Evolutionary conservation across 495 filamentous ascomycete species (phyloP).

Genomic region (Geopyxis carbonaria): DNA sequence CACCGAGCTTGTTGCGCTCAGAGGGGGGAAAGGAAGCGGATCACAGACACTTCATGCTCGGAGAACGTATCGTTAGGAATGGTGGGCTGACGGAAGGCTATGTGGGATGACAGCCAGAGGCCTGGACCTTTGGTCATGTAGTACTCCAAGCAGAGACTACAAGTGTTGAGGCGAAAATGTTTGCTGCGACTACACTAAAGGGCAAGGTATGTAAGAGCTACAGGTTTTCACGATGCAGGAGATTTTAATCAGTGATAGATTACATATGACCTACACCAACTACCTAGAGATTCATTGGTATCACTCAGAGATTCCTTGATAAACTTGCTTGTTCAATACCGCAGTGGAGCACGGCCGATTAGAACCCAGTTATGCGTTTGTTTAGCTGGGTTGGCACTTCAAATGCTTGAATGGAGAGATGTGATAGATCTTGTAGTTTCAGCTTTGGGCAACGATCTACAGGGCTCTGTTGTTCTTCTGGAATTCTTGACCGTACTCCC

Average conservation of each 20-base stretch:
- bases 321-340: constrained; percentile 56
- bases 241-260: constrained; percentile 37
- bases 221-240: background rate
- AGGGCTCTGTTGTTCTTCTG: constrained; percentile 65
- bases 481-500: constrained; percentile 93
- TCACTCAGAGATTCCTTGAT: constrained; percentile 69
- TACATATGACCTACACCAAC: constrained; percentile 68
- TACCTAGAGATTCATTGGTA: constrained; percentile 55
- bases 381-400: constrained; percentile 81
- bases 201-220: constrained; percentile 58
- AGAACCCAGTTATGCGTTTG: constrained; percentile 90
- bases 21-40: constrained; percentile 9
- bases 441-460: constrained; percentile 56
- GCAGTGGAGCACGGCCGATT: constrained; percentile 72
- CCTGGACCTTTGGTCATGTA: constrained; percentile 73
- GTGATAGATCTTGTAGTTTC: constrained; percentile 66
- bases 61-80: background rate
- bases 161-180: constrained; percentile 71
- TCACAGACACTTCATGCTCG: too few relatives aligned
- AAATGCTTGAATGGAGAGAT: constrained; percentile 93
- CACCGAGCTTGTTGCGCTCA: too few relatives aligned
- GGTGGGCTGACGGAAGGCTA: constrained; percentile 18
- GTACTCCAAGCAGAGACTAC: constrained; percentile 60
- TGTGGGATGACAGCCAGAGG: constrained; percentile 45
- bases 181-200: constrained; percentile 91